These are phyloP conservation scores for Beauveria brongniartii DNA, from an alignment of 2,329 filamentous ascomycete genomes.

Conservation along the genomic window DNA sequence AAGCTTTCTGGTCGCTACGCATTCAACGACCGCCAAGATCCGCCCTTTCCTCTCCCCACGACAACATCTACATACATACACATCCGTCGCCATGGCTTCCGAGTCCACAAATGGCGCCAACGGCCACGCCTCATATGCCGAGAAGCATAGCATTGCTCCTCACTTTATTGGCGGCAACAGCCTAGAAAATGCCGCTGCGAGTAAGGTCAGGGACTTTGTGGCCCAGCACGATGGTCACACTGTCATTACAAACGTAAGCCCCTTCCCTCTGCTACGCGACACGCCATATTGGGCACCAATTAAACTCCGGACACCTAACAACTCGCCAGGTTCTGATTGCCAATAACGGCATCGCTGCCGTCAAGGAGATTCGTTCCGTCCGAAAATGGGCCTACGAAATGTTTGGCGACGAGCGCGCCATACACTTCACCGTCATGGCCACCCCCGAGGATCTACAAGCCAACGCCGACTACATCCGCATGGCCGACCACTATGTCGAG, in stretches of 20 bases:
- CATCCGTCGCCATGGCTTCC: constrained; percentile 34
- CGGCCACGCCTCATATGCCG: constrained; percentile 60
- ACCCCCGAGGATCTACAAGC: constrained; percentile 95
- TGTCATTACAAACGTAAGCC: constrained; percentile 88
- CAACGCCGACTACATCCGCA: constrained; percentile 98
- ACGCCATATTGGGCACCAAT: no score
- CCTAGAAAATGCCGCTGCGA: constrained; percentile 69
- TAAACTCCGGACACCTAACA: neutral
- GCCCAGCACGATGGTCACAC: constrained; percentile 85
- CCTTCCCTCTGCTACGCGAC: constrained; percentile 10
- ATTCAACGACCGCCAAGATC: constrained; percentile 1
- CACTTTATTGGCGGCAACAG: constrained; percentile 97
- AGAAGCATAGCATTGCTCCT: constrained; percentile 73
- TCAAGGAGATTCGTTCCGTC: constrained; percentile 98
- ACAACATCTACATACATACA: constrained; percentile 18
- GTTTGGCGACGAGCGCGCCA: constrained; percentile 95
- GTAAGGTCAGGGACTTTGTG: constrained; percentile 95
- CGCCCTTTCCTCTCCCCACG: neutral
- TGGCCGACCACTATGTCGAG: constrained; percentile 99
- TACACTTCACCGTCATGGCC: constrained; percentile 99
- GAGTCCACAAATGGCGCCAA: constrained; percentile 42
- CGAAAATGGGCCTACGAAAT: constrained; percentile 99
- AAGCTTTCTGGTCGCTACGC: neutral
- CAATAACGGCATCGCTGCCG: constrained; percentile 98
- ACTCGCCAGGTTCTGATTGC: constrained; percentile 80